A percentile compares a stretch with the other conserved stretches of the same genome.
Conservation (phyloP, 2,329 filamentous ascomycete species). For the Aspergillus sp. region DNA sequence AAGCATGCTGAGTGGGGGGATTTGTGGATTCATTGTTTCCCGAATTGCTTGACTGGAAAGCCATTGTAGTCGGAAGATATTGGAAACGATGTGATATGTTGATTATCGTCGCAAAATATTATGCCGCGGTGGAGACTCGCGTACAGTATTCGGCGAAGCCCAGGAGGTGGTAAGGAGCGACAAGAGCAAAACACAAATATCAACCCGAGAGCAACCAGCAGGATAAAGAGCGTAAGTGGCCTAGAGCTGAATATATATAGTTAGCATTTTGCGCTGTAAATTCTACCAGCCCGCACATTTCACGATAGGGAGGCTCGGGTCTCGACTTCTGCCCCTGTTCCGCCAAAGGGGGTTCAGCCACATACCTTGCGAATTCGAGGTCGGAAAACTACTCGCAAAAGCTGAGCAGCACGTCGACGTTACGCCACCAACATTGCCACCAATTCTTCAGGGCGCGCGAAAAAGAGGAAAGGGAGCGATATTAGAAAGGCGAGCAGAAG, state of each 20-base stretch:
- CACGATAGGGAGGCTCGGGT: background rate
- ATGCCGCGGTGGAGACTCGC: constrained; percentile 19
- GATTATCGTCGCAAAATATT: constrained; percentile 20
- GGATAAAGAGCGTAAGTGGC: constrained; percentile 21
- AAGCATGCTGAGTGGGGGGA: constrained; percentile 40
- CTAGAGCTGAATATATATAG: constrained; percentile 6
- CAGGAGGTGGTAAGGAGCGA: constrained; percentile 16
- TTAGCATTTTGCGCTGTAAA: constrained; percentile 10
- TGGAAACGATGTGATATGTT: constrained; percentile 7
- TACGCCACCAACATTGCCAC: constrained; percentile 3
- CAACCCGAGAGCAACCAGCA: background rate
- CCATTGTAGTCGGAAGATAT: constrained; percentile 20
- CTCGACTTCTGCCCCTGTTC: background rate
- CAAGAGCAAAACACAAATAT: constrained; percentile 6
- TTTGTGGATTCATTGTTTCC: constrained; percentile 43
- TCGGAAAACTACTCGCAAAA: background rate
- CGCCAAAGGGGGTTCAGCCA: constrained; percentile 5
- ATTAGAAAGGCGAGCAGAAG: background rate
- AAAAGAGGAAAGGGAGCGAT: constrained; percentile 2
- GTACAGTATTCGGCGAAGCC: background rate
- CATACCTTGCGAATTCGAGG: constrained; percentile 14
- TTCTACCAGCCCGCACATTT: constrained; percentile 4
- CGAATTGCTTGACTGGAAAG: constrained; percentile 25
- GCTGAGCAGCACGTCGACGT: constrained; percentile 2
- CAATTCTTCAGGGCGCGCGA: constrained; percentile 1